phyloP scores from a whole-genome alignment of 495 filamentous ascomycete genomes.

The Amorphotheca resinae region DNA sequence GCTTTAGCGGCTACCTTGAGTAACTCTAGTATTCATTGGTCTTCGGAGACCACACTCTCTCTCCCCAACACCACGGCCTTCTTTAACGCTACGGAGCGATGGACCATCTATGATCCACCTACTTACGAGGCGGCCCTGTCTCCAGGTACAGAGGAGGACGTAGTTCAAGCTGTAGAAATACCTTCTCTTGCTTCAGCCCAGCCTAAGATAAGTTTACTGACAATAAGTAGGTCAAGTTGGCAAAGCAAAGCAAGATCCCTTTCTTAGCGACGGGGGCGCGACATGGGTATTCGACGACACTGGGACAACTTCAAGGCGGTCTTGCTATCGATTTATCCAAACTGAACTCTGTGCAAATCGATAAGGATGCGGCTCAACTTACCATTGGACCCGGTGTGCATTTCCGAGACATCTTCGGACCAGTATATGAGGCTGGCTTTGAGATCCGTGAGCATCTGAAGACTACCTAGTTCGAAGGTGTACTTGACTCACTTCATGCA shows the following conservation, averaged over 20 bases:
- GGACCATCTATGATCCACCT: too few species aligned
- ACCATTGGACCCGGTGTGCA: neutral
- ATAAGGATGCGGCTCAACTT: neutral
- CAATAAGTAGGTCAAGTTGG: too few species aligned
- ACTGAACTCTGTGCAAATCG: neutral
- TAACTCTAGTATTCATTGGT: too few species aligned
- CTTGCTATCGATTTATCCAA: neutral
- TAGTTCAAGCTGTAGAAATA: too few species aligned
- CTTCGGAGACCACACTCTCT: too few species aligned
- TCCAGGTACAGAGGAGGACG: too few species aligned
- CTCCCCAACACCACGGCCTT: too few species aligned
- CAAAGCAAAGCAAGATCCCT: slow-evolving; percentile 18
- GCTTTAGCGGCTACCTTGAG: too few species aligned
- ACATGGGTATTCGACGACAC: slow-evolving; percentile 20
- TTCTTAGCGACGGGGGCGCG: slow-evolving; percentile 27
- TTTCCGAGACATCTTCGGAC: neutral
- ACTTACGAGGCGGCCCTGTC: too few species aligned
- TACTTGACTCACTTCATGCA: neutral
- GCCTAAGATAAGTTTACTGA: too few species aligned
- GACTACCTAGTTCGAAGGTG: neutral
- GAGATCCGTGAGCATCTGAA: neutral
- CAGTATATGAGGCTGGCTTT: neutral
- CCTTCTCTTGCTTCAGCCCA: too few species aligned
- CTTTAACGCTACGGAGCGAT: too few species aligned
- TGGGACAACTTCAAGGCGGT: slow-evolving; percentile 6